A percentile compares a stretch with the other conserved stretches of the same genome.
These are phyloP conservation scores for Geotrichum restrictum DNA, from an alignment of 1,139 yeast genomes.

Conservation along the genomic window DNA sequence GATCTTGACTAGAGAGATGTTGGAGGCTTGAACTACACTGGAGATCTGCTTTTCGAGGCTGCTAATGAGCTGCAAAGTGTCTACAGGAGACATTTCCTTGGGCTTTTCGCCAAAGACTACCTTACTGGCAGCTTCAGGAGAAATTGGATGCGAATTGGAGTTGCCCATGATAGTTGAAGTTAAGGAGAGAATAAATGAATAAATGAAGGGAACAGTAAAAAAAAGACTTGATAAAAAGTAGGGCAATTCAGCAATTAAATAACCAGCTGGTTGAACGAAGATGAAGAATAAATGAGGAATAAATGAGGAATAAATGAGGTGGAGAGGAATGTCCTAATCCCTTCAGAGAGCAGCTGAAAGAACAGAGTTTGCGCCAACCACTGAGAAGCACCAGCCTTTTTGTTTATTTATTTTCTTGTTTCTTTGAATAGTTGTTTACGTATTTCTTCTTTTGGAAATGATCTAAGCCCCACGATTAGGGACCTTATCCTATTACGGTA, in stretches of 20 bases:
- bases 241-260: neutral
- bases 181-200: too few relatives aligned
- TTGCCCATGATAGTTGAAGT: slow-evolving; percentile 4
- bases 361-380: too few relatives aligned
- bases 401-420: neutral
- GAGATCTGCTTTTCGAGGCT: slow-evolving; percentile 13
- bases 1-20: slow-evolving; percentile 5
- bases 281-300: too few relatives aligned
- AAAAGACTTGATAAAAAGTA: neutral
- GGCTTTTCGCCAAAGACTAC: slow-evolving; percentile 9
- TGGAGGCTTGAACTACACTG: slow-evolving; percentile 9
- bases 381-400: slow-evolving; percentile 10
- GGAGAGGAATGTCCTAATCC: neutral
- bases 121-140: slow-evolving; percentile 13
- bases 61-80: slow-evolving; percentile 11
- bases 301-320: slow-evolving; percentile 13
- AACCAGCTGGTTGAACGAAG: neutral
- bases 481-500: too few relatives aligned
- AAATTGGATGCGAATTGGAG: slow-evolving; percentile 13
- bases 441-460: slow-evolving; percentile 4
- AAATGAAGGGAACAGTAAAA: neutral
- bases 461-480: neutral
- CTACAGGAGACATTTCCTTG: slow-evolving; percentile 11
- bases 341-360: too few relatives aligned
- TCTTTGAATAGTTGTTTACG: neutral